A percentile compares a stretch with the other conserved stretches of the same genome.
Conservation (phyloP, 495 filamentous ascomycete species). For the Penicillium taxi region DNA sequence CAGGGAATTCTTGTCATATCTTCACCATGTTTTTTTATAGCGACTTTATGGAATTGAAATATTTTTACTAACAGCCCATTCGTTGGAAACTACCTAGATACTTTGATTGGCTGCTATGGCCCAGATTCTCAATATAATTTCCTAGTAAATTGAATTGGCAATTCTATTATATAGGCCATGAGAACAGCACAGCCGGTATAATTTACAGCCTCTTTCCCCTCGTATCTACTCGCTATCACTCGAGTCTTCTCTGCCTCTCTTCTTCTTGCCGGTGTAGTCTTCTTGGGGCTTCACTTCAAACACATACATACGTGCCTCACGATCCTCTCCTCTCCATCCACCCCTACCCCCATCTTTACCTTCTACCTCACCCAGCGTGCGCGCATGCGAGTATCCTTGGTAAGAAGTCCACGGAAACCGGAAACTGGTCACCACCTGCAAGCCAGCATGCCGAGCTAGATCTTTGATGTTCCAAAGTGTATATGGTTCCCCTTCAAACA, state of each 20-base stretch:
- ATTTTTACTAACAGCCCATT: no score
- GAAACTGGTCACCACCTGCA: slow-evolving; percentile 71
- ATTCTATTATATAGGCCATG: no score
- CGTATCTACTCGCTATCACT: slow-evolving; percentile 28
- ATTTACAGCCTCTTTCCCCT: no score
- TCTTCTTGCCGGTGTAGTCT: slow-evolving; percentile 28
- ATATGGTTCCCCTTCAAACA: slow-evolving; percentile 92
- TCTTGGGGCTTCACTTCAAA: slow-evolving; percentile 63
- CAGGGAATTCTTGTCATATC: no score
- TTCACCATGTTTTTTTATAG: no score
- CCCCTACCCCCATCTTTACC: slow-evolving; percentile 45
- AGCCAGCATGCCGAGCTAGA: slow-evolving; percentile 68
- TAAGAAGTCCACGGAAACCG: slow-evolving; percentile 66
- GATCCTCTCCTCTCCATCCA: slow-evolving; percentile 73
- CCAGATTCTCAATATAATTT: no score
- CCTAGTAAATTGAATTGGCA: no score
- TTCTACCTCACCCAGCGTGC: slow-evolving; percentile 75
- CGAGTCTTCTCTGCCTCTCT: slow-evolving; percentile 39
- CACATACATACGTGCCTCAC: slow-evolving; percentile 67
- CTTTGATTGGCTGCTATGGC: no score
- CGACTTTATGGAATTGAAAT: no score
- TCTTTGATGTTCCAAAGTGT: slow-evolving; percentile 90
- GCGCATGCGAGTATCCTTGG: slow-evolving; percentile 77
- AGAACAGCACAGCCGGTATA: no score
- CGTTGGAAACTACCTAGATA: no score